phyloP scores from a whole-genome alignment of 768 basidiomycete genomes.

The Boletus rubroflammeus region DNA sequence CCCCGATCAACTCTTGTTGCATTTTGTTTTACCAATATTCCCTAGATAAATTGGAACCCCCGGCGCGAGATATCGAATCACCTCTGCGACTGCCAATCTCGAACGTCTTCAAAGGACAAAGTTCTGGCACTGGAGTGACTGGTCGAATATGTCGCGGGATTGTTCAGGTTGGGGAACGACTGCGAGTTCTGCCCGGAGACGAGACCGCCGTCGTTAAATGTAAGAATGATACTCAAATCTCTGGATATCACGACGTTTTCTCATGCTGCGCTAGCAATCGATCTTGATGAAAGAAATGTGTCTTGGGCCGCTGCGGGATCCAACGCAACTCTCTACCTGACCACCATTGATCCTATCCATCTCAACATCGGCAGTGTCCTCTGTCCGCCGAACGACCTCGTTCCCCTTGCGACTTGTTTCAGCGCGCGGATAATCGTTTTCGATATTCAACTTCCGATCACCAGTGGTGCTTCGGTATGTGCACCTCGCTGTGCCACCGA shows the following conservation, averaged over 20 bases:
- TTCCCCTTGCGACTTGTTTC: conserved; percentile 76
- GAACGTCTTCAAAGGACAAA: conserved; percentile 91
- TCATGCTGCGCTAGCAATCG: conserved; percentile 57
- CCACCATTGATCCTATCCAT: conserved; percentile 80
- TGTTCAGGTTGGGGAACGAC: conserved; percentile 85
- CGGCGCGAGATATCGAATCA: conserved; percentile 66
- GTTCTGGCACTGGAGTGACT: conserved; percentile 71
- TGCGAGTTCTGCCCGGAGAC: conserved; percentile 89
- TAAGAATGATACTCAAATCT: conserved; percentile 25
- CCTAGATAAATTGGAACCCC: conserved; percentile 78
- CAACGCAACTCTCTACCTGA: conserved; percentile 83
- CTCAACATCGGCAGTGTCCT: conserved; percentile 86
- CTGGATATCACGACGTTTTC: background rate
- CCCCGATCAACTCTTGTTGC: conserved; percentile 1
- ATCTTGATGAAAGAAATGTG: conserved; percentile 70
- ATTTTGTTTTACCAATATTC: background rate
- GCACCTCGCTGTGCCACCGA: background rate
- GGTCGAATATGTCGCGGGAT: conserved; percentile 86
- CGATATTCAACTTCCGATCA: conserved; percentile 88
- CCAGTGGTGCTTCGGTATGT: conserved; percentile 76
- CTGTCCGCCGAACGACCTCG: conserved; percentile 66
- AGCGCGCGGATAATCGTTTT: conserved; percentile 90
- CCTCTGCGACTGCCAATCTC: conserved; percentile 87
- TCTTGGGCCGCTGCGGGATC: conserved; percentile 90
- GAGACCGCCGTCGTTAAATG: conserved; percentile 79